Percentiles rank a stretch among this genome's conserved stretches.
phyloP scores from a whole-genome alignment of 306 rosid species.

The Rosa chinensis region DNA sequence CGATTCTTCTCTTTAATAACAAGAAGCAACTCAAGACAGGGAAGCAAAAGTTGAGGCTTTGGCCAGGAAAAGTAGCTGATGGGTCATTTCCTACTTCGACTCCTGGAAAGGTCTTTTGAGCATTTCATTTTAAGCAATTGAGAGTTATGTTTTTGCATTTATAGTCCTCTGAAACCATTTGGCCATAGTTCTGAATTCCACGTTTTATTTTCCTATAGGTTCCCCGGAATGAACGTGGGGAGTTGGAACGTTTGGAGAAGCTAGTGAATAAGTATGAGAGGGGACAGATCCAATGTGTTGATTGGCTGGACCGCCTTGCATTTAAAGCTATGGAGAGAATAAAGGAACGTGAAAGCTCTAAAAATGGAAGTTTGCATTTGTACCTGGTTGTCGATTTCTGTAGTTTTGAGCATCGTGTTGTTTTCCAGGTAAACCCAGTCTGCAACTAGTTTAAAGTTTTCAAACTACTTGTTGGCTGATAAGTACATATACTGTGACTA shows the following conservation, averaged over 20 bases:
- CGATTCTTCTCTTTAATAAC: conserved; percentile 81
- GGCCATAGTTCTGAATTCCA: conserved; percentile 5
- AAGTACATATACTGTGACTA: not conserved
- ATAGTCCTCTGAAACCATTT: conserved; percentile 18
- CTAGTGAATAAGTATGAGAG: conserved; percentile 86
- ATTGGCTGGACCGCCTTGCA: conserved; percentile 94
- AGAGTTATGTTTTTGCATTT: not conserved
- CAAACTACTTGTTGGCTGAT: conserved; percentile 8
- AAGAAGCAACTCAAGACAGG: conserved; percentile 96
- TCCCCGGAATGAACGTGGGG: conserved; percentile 88
- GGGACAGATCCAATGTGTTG: conserved; percentile 87
- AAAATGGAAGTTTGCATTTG: conserved; percentile 73
- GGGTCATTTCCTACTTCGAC: conserved; percentile 78
- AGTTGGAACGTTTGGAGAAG: conserved; percentile 92
- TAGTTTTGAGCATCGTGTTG: conserved; percentile 90
- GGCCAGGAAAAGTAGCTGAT: conserved; percentile 90
- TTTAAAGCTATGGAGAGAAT: conserved; percentile 76
- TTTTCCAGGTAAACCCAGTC: conserved; percentile 70
- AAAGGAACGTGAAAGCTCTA: conserved; percentile 73
- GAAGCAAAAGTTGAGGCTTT: conserved; percentile 94
- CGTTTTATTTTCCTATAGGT: conserved; percentile 50
- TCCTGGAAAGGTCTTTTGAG: conserved; percentile 83
- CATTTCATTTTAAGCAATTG: conserved; percentile 17
- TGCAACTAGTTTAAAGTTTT: conserved; percentile 17
- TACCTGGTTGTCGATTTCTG: conserved; percentile 88